Evolutionary conservation across 176 grass and related monocot genomes (phyloP).

Genomic region (Guadua angustifolia): DNA sequence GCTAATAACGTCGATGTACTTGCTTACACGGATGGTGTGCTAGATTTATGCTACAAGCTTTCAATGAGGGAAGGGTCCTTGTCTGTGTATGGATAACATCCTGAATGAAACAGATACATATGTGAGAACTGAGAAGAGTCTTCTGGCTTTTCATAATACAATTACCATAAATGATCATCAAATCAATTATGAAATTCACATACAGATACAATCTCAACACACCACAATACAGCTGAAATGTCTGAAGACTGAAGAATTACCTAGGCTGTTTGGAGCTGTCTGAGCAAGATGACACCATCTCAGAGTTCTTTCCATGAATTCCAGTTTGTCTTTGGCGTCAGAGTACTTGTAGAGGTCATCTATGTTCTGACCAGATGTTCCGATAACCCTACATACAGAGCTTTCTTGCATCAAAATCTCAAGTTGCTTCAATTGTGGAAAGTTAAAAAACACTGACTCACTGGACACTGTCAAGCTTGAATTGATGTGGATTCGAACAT

Average conservation of each 20-base stretch:
- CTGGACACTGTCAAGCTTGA: slow-evolving; percentile 82
- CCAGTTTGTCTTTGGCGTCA: slow-evolving; percentile 85
- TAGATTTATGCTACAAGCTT: slow-evolving; percentile 7
- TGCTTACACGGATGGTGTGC: too few relatives aligned
- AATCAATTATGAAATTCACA: not conserved
- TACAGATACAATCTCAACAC: not conserved
- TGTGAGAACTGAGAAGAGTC: slow-evolving; percentile 8
- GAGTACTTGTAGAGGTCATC: slow-evolving; percentile 87
- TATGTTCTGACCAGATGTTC: slow-evolving; percentile 97
- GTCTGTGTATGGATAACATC: slow-evolving; percentile 94
- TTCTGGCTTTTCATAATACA: slow-evolving; percentile 1
- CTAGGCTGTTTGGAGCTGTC: slow-evolving; percentile 95
- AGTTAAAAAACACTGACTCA: slow-evolving; percentile 46
- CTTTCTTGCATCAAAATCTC: slow-evolving; percentile 29
- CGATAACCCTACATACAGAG: slow-evolving; percentile 67
- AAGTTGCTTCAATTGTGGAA: slow-evolving; percentile 9
- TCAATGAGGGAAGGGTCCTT: slow-evolving; percentile 96
- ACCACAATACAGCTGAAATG: slow-evolving; percentile 4
- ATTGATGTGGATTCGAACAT: slow-evolving; percentile 95
- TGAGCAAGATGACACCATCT: slow-evolving; percentile 92
- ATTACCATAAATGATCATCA: slow-evolving; percentile 4
- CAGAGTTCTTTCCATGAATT: slow-evolving; percentile 90
- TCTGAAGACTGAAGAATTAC: slow-evolving; percentile 38
- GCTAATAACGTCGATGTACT: too few relatives aligned
- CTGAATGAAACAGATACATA: slow-evolving; percentile 50